These are phyloP conservation scores for Schizosaccharomyces cryophilus DNA, from an alignment of 805 yeast species.

Conservation along the genomic window DNA sequence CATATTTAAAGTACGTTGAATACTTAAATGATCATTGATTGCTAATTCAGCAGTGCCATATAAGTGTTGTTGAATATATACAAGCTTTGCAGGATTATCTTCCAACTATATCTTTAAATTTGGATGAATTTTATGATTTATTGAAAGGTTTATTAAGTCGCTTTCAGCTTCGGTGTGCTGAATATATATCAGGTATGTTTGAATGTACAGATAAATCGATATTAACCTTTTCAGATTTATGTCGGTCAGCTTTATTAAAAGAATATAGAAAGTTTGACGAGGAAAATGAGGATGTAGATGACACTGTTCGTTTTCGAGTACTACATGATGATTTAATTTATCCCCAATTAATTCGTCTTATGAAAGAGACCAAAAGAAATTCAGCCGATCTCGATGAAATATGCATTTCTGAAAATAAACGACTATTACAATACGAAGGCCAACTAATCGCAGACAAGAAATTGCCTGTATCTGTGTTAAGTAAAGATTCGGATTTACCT, in stretches of 20 bases:
- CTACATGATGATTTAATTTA: not conserved
- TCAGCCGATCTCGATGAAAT: not conserved
- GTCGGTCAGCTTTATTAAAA: not conserved
- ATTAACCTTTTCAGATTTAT: not conserved
- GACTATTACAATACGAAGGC: not conserved
- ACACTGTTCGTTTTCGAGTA: not conserved
- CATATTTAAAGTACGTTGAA: not conserved
- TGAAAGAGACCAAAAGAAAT: not conserved
- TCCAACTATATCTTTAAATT: not conserved
- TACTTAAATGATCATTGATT: not conserved
- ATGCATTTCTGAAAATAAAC: not conserved
- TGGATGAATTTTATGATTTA: not conserved
- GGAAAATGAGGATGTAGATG: not conserved
- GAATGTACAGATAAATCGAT: not conserved
- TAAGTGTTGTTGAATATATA: not conserved
- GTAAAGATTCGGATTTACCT: not conserved
- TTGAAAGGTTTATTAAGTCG: not conserved
- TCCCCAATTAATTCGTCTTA: not conserved
- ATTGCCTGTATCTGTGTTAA: not conserved
- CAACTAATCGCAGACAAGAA: not conserved
- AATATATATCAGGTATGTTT: not conserved
- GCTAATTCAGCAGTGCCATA: not conserved
- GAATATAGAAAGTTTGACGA: not conserved
- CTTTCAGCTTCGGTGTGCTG: not conserved
- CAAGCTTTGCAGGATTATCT: not conserved